Base-by-base conservation (phyloP, 495 filamentous ascomycete genomes). In the Tetracladium marchalianum region DNA sequence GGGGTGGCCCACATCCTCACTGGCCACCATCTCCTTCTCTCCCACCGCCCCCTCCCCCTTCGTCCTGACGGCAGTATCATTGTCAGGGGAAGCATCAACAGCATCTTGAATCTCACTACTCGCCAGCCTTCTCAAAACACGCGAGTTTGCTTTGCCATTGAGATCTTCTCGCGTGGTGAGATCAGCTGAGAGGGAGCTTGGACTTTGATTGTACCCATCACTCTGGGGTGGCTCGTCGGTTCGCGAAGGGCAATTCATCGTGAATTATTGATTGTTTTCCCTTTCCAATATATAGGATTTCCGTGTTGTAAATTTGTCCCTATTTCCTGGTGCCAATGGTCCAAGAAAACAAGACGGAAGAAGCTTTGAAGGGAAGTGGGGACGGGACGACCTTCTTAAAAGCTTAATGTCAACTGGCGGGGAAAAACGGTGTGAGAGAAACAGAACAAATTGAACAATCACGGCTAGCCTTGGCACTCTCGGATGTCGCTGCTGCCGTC, bases 191-290 rank as follows among this genome's bases (percentile, higher is more conserved):
- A 80, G 62, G 5, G 60, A 55, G 53, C 66, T 62, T 1, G 78
- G 78, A 45, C 67, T 78, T 59, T 82, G 78, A 56, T 81, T 81
- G 51, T 66, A 66, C 44, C 75, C 75, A 16, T 73, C 59, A 39
- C 62, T 62, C 38, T 63, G 62, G 33, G 64, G 58, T 12, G 69
- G 70, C 52, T 78, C 75, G 38, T 74, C 67, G 13, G 68, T 72
- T 35, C 69, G 53, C 8, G 75, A 78, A 1, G 77, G 71, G 41
- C 73, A 71, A 52, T 78, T 80, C 71, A 76, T 77, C 39, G 42
- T 58, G n/a, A 27, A 27, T 27, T 27, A 27, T 7, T 27, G 3
- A 7, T 27, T 27, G 22, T 27, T 27, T 27, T 27, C 3, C 3
- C 7, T 27, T 27, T 27, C 22, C 3, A 27, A 27, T 3, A 27